Evolutionary conservation across 2,329 filamentous ascomycete genomes (phyloP).

Genomic region (Monilinia vaccinii-corymbosi): DNA sequence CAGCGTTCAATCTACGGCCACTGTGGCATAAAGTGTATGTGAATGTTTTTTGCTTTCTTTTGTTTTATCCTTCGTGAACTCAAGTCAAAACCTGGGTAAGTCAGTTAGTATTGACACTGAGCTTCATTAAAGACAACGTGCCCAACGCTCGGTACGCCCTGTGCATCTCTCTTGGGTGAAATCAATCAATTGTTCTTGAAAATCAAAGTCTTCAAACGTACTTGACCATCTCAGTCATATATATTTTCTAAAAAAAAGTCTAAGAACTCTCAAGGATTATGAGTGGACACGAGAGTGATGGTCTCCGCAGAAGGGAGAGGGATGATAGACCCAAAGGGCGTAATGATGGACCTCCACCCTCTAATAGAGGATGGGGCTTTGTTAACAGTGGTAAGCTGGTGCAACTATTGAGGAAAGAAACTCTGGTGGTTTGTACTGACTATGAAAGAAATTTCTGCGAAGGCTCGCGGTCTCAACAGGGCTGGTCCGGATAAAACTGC

Average conservation of each 20-base stretch:
- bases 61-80: background rate
- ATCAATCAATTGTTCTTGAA: background rate
- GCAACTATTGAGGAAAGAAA: background rate
- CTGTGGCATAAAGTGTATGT: background rate
- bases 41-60: background rate
- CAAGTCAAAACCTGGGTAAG: background rate
- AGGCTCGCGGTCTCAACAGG: background rate
- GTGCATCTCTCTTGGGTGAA: background rate
- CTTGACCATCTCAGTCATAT: background rate
- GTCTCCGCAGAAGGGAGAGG: too few relatives aligned
- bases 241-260: background rate
- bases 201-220: background rate
- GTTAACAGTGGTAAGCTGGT: background rate
- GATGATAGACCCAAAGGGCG: background rate
- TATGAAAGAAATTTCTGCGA: background rate
- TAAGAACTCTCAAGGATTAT: background rate
- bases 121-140: background rate
- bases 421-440: background rate
- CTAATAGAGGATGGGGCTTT: background rate
- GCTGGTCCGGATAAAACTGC: background rate
- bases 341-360: background rate
- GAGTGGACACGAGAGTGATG: background rate
- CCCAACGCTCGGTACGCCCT: background rate
- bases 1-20: background rate
- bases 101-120: background rate